A percentile compares a stretch with the other conserved stretches of the same genome.
phyloP scores from a whole-genome alignment of 805 yeast genomes.

The Candida ovalis region DNA sequence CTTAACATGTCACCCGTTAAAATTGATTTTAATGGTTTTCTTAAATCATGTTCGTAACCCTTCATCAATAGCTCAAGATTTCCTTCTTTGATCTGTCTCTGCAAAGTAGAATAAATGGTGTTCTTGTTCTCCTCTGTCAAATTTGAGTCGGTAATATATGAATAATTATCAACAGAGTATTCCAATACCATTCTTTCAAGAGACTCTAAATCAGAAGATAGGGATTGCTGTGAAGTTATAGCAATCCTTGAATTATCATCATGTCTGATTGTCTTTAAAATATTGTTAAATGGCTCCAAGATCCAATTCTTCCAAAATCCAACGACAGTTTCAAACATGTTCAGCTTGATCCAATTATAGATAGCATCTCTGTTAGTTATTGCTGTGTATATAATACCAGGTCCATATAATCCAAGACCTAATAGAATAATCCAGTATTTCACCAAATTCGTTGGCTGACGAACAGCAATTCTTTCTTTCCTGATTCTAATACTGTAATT shows the following conservation, averaged over 20 bases:
- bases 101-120: constrained; percentile 28
- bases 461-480: constrained; percentile 7
- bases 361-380: constrained; percentile 54
- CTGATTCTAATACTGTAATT: constrained; percentile 1
- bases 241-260: constrained; percentile 74
- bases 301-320: constrained; percentile 85
- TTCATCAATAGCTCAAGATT: constrained; percentile 77
- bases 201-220: constrained; percentile 73
- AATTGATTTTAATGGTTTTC: constrained; percentile 60
- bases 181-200: constrained; percentile 86
- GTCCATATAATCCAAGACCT: constrained; percentile 46
- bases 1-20: constrained; percentile 70
- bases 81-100: constrained; percentile 58
- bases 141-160: constrained; percentile 7
- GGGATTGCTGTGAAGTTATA: constrained; percentile 72
- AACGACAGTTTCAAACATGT: constrained; percentile 55
- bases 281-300: constrained; percentile 65
- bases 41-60: constrained; percentile 73
- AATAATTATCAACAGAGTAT: constrained; percentile 43
- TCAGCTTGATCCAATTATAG: constrained; percentile 50
- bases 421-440: constrained; percentile 59
- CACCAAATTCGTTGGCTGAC: constrained; percentile 38
- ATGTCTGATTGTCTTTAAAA: constrained; percentile 77
- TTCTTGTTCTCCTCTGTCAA: constrained; percentile 15
- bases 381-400: constrained; percentile 40